Evolutionary conservation across 129 eudicot species (phyloP), one percentile per base, ranked within the genome.

Genomic region (Tagetes patula): DNA sequence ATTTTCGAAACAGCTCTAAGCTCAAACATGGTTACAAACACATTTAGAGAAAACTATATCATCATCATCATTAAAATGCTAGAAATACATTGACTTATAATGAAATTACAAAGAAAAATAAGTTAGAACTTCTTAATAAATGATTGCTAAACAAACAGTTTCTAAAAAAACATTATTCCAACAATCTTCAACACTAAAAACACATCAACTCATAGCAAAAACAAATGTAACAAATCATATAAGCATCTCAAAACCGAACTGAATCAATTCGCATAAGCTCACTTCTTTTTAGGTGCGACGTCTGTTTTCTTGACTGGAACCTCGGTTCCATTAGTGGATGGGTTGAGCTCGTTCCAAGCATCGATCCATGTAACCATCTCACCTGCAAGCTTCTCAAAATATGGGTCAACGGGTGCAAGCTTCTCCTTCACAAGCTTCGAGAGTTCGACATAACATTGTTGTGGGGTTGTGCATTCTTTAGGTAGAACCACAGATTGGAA

Each of bases 301-400:
- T 80, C 70, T 5, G 75, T 13, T 73, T 58, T 74, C 75, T 73
- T 80, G 56, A 41, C 48, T 3, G 74, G 41, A 30, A 37, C 49
- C 3, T 52, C 64, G 6, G 78, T 38, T 79, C 39, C 74, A 46
- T 73, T 37, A 31, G 75, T 58, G 1, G 83, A 38, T 3, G 89
- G 77, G 62, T 85, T 88, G 75, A 88, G 85, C 67, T 88, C 88
- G 13, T 88, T 80, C 95, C 95, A 88, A 36, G 88, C 87, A 13
- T 88, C 91, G 31, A 88, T 85, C 91, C 91, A 88, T 6, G 88
- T 88, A 67, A 88, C 91, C 95, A 88, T 88, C 62, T 89, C 95
- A 46, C 78, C 87, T 4, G 78, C 82, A 13, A 88, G 91, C 85
- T 88, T 88, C 70, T 65, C 69, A 32, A 88, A 88, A 79, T 88